phyloP scores from a whole-genome alignment of 805 yeast species.

The Priceomyces fermenticarens region DNA sequence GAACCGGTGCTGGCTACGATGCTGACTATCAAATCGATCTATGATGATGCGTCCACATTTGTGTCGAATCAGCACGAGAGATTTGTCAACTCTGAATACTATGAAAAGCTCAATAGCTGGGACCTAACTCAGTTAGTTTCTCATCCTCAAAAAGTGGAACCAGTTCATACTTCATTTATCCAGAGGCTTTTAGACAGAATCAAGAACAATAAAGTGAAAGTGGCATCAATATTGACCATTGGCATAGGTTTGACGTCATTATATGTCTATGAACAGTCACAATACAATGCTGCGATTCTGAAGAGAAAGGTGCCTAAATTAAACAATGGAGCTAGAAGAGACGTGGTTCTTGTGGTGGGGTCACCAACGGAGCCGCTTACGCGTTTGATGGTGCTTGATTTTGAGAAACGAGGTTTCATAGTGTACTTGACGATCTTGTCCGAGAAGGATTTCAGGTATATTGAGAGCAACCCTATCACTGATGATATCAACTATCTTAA shows the following conservation, averaged over 20 bases:
- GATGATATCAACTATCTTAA: slow-evolving; percentile 68
- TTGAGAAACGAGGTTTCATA: slow-evolving; percentile 76
- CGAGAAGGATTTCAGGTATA: slow-evolving; percentile 52
- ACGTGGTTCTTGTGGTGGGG: slow-evolving; percentile 72
- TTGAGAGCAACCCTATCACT: slow-evolving; percentile 55
- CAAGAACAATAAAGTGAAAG: slow-evolving; percentile 4
- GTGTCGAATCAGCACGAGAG: slow-evolving; percentile 22
- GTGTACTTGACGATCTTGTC: slow-evolving; percentile 73
- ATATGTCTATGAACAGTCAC: slow-evolving; percentile 5
- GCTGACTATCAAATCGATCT: slow-evolving; percentile 21
- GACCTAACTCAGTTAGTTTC: slow-evolving; percentile 7
- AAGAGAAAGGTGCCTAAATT: slow-evolving; percentile 61
- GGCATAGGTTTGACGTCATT: slow-evolving; percentile 22
- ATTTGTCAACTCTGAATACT: slow-evolving; percentile 14
- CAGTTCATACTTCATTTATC: background rate
- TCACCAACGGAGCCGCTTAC: slow-evolving; percentile 75
- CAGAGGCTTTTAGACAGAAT: slow-evolving; percentile 2
- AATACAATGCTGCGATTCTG: background rate
- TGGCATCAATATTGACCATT: slow-evolving; percentile 17
- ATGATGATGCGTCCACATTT: slow-evolving; percentile 18
- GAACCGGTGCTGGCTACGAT: slow-evolving; percentile 43
- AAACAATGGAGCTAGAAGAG: slow-evolving; percentile 68
- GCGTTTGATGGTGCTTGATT: slow-evolving; percentile 65
- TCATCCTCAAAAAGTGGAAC: background rate
- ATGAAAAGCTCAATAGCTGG: slow-evolving; percentile 10